Evolutionary conservation across 2,329 filamentous ascomycete genomes (phyloP), one percentile per base, ranked within the genome.

Genomic region (Davidsoniella neocaledoniae): DNA sequence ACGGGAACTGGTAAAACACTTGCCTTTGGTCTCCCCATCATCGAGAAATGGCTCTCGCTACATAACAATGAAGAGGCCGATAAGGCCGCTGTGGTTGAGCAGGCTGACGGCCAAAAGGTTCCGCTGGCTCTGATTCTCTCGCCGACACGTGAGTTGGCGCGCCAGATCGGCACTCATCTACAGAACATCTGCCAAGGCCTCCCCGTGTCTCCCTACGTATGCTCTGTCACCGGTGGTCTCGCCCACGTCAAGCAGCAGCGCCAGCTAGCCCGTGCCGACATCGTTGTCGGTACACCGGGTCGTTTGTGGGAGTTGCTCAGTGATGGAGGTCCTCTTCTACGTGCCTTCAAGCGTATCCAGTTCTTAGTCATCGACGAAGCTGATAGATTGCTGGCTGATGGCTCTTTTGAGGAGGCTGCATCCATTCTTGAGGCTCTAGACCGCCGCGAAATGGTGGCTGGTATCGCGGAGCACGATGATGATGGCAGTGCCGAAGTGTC

Each of bases 1-100:
- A 98, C 91, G 0, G 91, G 91, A 56, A 96, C 91, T 12, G 91
- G 91, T 57, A 98, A 98, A 66, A 98, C 91, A 0, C 69, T 98
- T 42, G 90, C 91, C 0, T 98, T 94, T 63, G 86, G 83, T 1
- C 87, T 98, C 54, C 91, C 91, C 0, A 91, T 98, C 50, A 70
- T 96, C 8, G 88, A 98, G 63, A 73, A 75, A 50, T 95, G 82
- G 71, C 66, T 98, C 37, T 29, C 41, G 2, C 62, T 61, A 12
- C 58, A 59, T 19, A 63, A 60, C 46, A 51, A 56, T 51, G 57
- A 47, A 6, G 50, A 51, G 12, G 43, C 21, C 10, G 39, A 47
- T 5, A 17, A 49, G 17, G n/a, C 16, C 8, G 59, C 66, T 37
- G 59, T 63, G 2, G 58, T 57, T 3, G 58, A 62, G 16, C 58